Percentiles rank a stretch among this genome's conserved stretches.
These are phyloP conservation scores for Oropetium thomaeum DNA, from an alignment of 176 grass and related monocot genomes.

Conservation along the genomic window DNA sequence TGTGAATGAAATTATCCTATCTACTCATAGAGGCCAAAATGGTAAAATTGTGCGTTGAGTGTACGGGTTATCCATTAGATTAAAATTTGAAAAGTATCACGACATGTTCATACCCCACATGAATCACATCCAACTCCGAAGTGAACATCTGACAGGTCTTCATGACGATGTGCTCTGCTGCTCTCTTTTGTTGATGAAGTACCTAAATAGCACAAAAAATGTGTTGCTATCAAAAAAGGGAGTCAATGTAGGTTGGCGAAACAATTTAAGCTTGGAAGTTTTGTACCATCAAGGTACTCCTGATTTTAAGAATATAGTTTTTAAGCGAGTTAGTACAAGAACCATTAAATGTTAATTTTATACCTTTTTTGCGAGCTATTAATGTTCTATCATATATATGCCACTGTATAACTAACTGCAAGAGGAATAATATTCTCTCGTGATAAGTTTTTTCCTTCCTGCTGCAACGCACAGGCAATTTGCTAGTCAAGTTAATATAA, in stretches of 20 bases:
- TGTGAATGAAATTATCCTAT: slow-evolving; percentile 6
- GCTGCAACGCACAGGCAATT: too few species aligned
- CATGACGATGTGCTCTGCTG: slow-evolving; percentile 1
- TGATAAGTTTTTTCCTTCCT: too few species aligned
- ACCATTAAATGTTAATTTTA: too few species aligned
- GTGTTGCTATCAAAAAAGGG: background rate
- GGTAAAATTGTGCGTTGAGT: background rate
- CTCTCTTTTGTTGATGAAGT: slow-evolving; percentile 35
- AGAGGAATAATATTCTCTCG: too few species aligned
- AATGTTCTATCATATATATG: too few species aligned
- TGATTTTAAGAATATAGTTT: too few species aligned
- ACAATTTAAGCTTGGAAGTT: too few species aligned
- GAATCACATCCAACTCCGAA: slow-evolving; percentile 76
- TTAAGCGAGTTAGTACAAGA: too few species aligned
- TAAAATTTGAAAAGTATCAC: background rate
- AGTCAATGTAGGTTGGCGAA: too few species aligned
- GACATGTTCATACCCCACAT: slow-evolving; percentile 73
- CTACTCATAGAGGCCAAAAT: background rate
- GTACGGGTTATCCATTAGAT: slow-evolving; percentile 13
- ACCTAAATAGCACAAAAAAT: slow-evolving; percentile 27
- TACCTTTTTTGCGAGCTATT: too few species aligned
- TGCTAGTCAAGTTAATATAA: slow-evolving; percentile 10
- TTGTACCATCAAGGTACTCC: too few species aligned
- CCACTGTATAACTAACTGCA: too few species aligned
- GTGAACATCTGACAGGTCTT: slow-evolving; percentile 45